Evolutionary conservation across 108 stramenopile genomes (phyloP).

Genomic region (Cyclotella sp.): DNA sequence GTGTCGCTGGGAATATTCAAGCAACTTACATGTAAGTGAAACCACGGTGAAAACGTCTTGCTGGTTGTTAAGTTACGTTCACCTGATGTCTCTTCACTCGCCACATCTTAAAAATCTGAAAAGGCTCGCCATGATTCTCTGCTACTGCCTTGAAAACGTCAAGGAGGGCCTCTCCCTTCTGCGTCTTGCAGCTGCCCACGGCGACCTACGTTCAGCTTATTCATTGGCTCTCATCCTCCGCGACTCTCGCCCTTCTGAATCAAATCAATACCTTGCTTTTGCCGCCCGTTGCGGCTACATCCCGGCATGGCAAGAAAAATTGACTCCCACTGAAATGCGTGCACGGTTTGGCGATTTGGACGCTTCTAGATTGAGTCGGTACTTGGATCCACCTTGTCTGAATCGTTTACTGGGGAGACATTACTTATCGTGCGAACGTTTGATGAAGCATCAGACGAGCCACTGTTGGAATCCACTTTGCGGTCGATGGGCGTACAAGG

Average conservation of each 20-base stretch:
- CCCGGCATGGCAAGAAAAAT: conserved; percentile 79
- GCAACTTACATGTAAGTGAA: conserved; percentile 81
- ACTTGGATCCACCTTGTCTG: conserved; percentile 77
- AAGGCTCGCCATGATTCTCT: conserved; percentile 81
- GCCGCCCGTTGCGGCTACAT: conserved; percentile 65
- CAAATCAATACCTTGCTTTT: conserved; percentile 58
- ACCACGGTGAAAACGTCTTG: neutral
- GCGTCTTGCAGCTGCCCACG: conserved; percentile 58
- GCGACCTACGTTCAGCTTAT: conserved; percentile 74
- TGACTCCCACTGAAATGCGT: conserved; percentile 74
- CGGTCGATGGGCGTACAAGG: conserved; percentile 88
- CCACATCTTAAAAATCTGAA: neutral
- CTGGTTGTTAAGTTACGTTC: neutral
- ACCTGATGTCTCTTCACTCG: neutral
- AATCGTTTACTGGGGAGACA: conserved; percentile 69
- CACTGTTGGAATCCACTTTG: conserved; percentile 93
- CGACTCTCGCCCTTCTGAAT: conserved; percentile 65
- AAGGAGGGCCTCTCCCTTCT: conserved; percentile 70
- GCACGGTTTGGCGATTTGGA: conserved; percentile 72
- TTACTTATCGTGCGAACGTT: conserved; percentile 64
- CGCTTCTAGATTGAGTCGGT: conserved; percentile 60
- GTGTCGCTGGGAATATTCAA: conserved; percentile 74
- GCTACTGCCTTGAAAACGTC: conserved; percentile 83
- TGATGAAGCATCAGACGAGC: conserved; percentile 69
- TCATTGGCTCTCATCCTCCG: conserved; percentile 80